Percentiles rank a stretch among this genome's conserved stretches.
These are phyloP conservation scores for Thymus quinquecostatus DNA, from an alignment of 257 asterid genomes.

Conservation along the genomic window DNA sequence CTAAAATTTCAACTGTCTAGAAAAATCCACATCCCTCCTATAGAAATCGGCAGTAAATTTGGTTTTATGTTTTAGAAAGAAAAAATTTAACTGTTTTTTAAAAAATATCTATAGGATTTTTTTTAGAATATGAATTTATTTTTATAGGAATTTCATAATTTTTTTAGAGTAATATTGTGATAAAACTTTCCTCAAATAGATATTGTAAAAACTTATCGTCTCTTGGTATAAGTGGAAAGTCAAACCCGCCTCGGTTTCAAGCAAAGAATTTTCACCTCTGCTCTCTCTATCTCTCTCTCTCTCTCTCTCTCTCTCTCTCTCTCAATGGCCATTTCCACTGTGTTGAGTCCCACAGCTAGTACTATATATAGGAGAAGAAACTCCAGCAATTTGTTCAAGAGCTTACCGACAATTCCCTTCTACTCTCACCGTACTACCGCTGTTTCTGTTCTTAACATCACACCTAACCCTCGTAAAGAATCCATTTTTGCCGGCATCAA, in stretches of 20 bases:
- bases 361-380: constrained; percentile 29
- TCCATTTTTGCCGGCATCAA: neutral
- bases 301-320: neutral
- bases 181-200: neutral
- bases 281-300: neutral
- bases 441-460: constrained; percentile 23
- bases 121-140: no score
- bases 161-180: no score
- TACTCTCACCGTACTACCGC: neutral
- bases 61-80: no score
- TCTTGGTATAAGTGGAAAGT: neutral
- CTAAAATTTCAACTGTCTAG: no score
- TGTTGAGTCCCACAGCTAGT: constrained; percentile 11
- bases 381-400: constrained; percentile 30
- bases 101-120: no score
- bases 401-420: neutral
- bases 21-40: no score
- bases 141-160: no score
- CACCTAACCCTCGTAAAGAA: constrained; percentile 11
- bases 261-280: neutral
- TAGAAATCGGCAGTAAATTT: no score
- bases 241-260: neutral
- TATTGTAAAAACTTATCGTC: no score
- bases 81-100: no score
- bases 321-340: constrained; percentile 25